These are phyloP conservation scores for Pittosporum tobira DNA, from an alignment of 129 eudicot genomes.

Conservation along the genomic window DNA sequence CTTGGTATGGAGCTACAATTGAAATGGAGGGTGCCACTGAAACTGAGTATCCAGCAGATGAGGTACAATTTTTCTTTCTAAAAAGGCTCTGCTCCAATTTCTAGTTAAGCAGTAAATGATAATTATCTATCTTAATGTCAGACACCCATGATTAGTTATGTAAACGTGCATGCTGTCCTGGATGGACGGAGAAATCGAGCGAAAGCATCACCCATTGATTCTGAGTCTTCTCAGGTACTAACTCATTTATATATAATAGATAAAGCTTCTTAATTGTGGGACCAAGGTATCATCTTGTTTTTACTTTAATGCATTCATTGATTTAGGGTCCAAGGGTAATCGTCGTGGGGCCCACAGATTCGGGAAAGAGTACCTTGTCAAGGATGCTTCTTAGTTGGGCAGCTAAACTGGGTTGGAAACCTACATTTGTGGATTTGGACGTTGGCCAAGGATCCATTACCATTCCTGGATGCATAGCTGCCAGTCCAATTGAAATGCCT, in stretches of 20 bases:
- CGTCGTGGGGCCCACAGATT: conserved; percentile 95
- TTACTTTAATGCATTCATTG: conserved; percentile 6
- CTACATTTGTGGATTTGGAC: conserved; percentile 92
- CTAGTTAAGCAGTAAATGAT: neutral
- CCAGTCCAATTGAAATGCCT: conserved; percentile 89
- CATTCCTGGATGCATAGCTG: conserved; percentile 85
- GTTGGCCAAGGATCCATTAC: conserved; percentile 96
- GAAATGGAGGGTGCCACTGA: conserved; percentile 91
- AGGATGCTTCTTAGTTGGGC: conserved; percentile 99
- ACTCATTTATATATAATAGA: neutral
- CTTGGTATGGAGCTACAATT: conserved; percentile 97
- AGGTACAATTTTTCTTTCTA: conserved; percentile 34
- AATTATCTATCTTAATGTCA: conserved; percentile 19
- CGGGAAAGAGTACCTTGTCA: conserved; percentile 91
- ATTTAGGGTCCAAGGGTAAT: conserved; percentile 89
- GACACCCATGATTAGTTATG: conserved; percentile 98
- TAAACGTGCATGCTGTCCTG: conserved; percentile 90
- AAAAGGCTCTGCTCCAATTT: neutral
- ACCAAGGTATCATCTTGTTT: no score
- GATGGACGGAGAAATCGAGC: conserved; percentile 91
- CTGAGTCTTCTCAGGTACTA: conserved; percentile 79
- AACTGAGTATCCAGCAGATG: conserved; percentile 90
- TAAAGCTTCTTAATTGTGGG: no score
- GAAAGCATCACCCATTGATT: conserved; percentile 71
- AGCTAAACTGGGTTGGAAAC: conserved; percentile 98